Conservation (phyloP, 495 filamentous ascomycete species). For the Immersiella caudata region DNA sequence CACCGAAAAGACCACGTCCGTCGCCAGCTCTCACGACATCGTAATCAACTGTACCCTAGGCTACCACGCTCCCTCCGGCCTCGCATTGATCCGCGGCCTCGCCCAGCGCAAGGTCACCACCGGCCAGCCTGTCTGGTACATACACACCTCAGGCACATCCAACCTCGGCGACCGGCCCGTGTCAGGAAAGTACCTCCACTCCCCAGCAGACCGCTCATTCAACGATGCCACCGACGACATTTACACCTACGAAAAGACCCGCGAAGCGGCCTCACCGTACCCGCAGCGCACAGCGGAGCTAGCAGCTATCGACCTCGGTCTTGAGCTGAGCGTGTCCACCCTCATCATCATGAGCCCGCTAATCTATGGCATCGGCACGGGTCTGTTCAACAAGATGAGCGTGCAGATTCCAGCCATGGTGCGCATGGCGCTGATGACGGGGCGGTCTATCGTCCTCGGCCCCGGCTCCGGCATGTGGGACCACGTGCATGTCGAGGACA, state of each 20-base stretch:
- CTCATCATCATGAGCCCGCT: constrained; percentile 52
- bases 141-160: constrained; percentile 55
- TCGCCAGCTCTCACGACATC: constrained; percentile 14
- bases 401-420: constrained; percentile 45
- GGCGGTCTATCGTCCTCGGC: constrained; percentile 38
- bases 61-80: constrained; percentile 12
- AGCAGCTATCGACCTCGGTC: constrained; percentile 45
- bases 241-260: constrained; percentile 43
- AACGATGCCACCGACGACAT: constrained; percentile 47
- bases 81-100: constrained; percentile 34
- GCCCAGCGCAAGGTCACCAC: constrained; percentile 38
- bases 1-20: constrained; percentile 17
- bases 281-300: constrained; percentile 53
- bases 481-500: constrained; percentile 52
- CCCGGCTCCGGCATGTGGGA: constrained; percentile 50
- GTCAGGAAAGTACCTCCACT: constrained; percentile 29
- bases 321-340: constrained; percentile 45
- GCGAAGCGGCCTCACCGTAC: constrained; percentile 42
- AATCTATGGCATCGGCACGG: constrained; percentile 53
- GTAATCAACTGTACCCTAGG: constrained; percentile 18
- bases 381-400: constrained; percentile 44
- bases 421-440: constrained; percentile 32
- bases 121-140: constrained; percentile 33
- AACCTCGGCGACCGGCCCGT: constrained; percentile 52
- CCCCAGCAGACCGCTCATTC: constrained; percentile 38